Conservation (phyloP, 2,329 filamentous ascomycete species). For the Tothia fuscella region DNA sequence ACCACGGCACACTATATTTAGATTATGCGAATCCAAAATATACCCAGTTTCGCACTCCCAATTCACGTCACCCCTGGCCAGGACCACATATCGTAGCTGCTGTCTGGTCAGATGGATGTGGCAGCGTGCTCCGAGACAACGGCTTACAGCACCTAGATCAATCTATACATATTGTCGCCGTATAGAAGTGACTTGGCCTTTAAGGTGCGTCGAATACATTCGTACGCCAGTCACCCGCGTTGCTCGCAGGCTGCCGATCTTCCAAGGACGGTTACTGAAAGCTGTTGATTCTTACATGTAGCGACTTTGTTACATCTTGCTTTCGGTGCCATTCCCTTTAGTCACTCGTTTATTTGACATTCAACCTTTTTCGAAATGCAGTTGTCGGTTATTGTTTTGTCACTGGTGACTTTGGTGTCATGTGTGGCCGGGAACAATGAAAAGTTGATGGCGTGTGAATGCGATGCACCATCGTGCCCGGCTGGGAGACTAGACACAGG, state of each 20-base stretch:
- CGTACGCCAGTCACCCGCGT: not conserved
- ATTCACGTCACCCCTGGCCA: not conserved
- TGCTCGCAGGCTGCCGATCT: not conserved
- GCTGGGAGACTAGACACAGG: conserved; percentile 1
- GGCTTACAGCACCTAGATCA: not conserved
- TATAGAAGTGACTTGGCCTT: not conserved
- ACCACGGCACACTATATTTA: conserved; percentile 5
- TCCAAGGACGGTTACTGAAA: no score
- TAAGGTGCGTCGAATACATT: not conserved
- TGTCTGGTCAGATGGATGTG: not conserved
- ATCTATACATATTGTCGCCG: not conserved
- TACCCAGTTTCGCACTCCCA: not conserved
- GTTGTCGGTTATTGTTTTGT: not conserved
- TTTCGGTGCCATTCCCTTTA: not conserved
- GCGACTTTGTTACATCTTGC: no score
- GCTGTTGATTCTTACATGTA: no score
- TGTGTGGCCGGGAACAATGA: not conserved
- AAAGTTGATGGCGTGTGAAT: conserved; percentile 2
- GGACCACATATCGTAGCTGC: not conserved
- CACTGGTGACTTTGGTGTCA: not conserved
- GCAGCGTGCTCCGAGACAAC: not conserved
- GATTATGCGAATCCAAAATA: not conserved
- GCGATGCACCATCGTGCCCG: conserved; percentile 1
- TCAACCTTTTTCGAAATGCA: not conserved
- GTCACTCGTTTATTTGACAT: not conserved